Evolutionary conservation across 2,329 filamentous ascomycete genomes (phyloP), one percentile per base, ranked within the genome.

Genomic region (Chaetomium sp.): DNA sequence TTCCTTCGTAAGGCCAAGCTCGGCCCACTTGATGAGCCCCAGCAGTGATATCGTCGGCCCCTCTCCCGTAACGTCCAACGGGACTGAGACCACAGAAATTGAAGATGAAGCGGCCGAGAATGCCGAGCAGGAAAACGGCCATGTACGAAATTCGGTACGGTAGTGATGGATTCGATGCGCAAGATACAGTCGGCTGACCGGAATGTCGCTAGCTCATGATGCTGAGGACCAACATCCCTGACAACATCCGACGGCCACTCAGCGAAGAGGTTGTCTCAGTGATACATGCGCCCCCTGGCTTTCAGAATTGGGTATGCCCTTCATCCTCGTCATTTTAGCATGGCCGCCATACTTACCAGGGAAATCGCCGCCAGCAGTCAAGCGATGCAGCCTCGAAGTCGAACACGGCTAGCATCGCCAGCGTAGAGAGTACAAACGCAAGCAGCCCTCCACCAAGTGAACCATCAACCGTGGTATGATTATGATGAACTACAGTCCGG

Each of bases 271-370:
- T 90, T 32, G 80, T 89, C 52, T 96, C 91, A 1, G 91, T 95
- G 53, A 96, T 96, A 63, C 91, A 96, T 76, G 89, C 89, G 12
- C 91, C 91, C 0, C 79, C 89, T 61, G 89, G 87, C 59, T 96
- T 94, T 70, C 80, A 83, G 54, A 82, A 82, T 63, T 95, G 94
- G 81, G 89, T 94, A 70, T 67, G 81, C 19, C 19, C 19, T 27
- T 27, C 19, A 46, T 41, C 34, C 41, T 43, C 48, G n/a, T 40
- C 27, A 27, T 14, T 14, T 35, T 32, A 45, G 41, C 59, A 38
- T 42, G 68, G 70, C 55, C 34, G 46, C n/a, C 12, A 42, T 41
- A 44, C 55, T 43, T 14, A 63, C 37, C 60, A 49, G 1, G 50
- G 3, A 37, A 12, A 68, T 38, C n/a, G 6, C 35, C 54, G 43